Base-by-base conservation (phyloP, 768 basidiomycete species). In the Heimioporus sp. region DNA sequence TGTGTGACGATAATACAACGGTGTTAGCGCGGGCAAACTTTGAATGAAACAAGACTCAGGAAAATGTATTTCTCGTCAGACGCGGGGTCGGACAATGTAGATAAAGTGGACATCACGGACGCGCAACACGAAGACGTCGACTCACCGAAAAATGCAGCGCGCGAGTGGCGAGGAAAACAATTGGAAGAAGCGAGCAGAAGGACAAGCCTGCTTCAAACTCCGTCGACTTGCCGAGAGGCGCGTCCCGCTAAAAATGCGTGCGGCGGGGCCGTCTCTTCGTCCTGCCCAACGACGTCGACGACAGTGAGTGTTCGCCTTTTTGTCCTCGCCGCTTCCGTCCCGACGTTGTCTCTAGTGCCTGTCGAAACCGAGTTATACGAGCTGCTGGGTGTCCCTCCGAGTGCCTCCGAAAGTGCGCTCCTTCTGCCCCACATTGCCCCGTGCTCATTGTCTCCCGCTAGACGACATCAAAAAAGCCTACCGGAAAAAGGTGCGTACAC, bases 381-480 rank as follows among this genome's bases (percentile, higher is more conserved):
- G 37, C 72, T 95, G 41, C 76, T 98, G 28, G 92, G 87, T 24
- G 82, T 95, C 24, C 63, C 80, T 42, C 74, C 84, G 19, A 73
- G 74, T 51, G 92, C 92, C 37, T 81, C 76, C 31, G 86, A 87
- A 76, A 86, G 91, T 90, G 65, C 43, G 72, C 52, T 41, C 45
- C 20, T 39, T 17, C n/a, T 24, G 32, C 10, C 50, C n/a, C 10
- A 46, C 40, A n/a, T 46, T 8, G 30, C 13, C 11, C 44, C 42
- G 8, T 40, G 31, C 60, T 64, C 43, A 61, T 40, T 30, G 42
- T 39, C 41, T 48, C 54, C 50, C 16, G 44, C 35, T 57, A 87
- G 90, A 77, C 58, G 92, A 98, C 56, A 92, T 98, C 62, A 95
- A 94, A 72, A 91, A 90, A 65, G 94, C 94, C 15, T 98, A 98